phyloP scores from a whole-genome alignment of 306 rosid species.

The Lagenaria siceraria region DNA sequence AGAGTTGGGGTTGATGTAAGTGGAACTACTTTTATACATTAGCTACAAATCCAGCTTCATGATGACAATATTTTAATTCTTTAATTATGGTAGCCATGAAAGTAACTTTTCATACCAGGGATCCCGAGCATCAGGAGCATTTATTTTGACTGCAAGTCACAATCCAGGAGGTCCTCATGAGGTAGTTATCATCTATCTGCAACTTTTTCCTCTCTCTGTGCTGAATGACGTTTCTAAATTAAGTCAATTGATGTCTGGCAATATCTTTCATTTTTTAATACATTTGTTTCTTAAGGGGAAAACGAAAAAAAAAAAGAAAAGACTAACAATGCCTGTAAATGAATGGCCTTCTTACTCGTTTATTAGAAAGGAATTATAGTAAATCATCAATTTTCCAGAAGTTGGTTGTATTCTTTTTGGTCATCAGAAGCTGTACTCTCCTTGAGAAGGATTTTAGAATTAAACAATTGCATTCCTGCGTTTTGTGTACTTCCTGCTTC shows the following conservation, averaged over 20 bases:
- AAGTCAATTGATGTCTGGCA: not conserved
- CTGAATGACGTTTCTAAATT: not conserved
- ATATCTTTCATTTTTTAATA: not conserved
- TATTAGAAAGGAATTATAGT: not conserved
- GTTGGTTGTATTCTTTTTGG: not conserved
- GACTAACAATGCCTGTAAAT: not conserved
- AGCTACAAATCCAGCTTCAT: not conserved
- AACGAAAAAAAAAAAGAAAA: not conserved
- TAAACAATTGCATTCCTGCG: not conserved
- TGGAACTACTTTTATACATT: not conserved
- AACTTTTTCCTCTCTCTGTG: not conserved
- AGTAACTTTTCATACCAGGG: slow-evolving; percentile 45
- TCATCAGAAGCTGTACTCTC: not conserved
- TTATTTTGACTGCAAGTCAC: slow-evolving; percentile 98
- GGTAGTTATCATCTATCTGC: slow-evolving; percentile 20
- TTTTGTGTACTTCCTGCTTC: not conserved
- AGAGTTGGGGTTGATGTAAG: slow-evolving; percentile 84
- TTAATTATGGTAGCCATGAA: not conserved
- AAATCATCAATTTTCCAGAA: not conserved
- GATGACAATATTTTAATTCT: not conserved
- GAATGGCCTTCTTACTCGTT: not conserved
- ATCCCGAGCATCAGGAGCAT: slow-evolving; percentile 82
- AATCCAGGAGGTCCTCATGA: slow-evolving; percentile 98
- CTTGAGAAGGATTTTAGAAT: not conserved
- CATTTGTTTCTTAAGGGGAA: not conserved